Conservation (phyloP, 1,139 yeast genomes). For the Suhomyces bribrorum region DNA sequence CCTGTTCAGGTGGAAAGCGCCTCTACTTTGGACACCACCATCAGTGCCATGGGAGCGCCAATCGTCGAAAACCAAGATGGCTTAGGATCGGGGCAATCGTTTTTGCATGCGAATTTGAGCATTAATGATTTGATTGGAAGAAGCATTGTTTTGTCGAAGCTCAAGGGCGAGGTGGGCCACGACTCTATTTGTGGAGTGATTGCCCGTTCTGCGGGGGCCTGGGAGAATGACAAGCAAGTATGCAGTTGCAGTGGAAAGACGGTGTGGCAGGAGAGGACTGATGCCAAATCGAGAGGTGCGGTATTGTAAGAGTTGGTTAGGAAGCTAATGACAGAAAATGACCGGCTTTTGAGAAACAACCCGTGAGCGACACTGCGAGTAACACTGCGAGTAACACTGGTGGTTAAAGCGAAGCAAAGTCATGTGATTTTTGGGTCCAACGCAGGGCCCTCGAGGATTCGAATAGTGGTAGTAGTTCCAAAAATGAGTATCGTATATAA, state of each 20-base stretch:
- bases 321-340: neutral
- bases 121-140: slow-evolving; percentile 77
- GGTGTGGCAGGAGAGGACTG: slow-evolving; percentile 90
- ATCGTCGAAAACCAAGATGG: slow-evolving; percentile 20
- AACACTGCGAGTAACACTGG: too few species aligned
- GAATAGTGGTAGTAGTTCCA: too few species aligned
- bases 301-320: slow-evolving; percentile 1
- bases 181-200: slow-evolving; percentile 78
- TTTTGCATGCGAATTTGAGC: slow-evolving; percentile 56
- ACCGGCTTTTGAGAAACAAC: too few species aligned
- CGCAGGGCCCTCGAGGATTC: too few species aligned
- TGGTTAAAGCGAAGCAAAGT: too few species aligned
- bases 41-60: slow-evolving; percentile 42
- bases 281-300: slow-evolving; percentile 60
- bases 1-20: slow-evolving; percentile 38
- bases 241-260: slow-evolving; percentile 96
- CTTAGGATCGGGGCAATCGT: slow-evolving; percentile 58
- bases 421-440: too few species aligned
- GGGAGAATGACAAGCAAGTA: slow-evolving; percentile 93
- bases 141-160: slow-evolving; percentile 61
- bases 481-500: too few species aligned
- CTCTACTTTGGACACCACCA: slow-evolving; percentile 32
- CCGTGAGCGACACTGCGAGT: too few species aligned
- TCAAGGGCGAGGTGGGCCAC: slow-evolving; percentile 36
- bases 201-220: slow-evolving; percentile 94